Base-by-base conservation (phyloP, 2,329 filamentous ascomycete species). In the Clonostachys rhizophaga region DNA sequence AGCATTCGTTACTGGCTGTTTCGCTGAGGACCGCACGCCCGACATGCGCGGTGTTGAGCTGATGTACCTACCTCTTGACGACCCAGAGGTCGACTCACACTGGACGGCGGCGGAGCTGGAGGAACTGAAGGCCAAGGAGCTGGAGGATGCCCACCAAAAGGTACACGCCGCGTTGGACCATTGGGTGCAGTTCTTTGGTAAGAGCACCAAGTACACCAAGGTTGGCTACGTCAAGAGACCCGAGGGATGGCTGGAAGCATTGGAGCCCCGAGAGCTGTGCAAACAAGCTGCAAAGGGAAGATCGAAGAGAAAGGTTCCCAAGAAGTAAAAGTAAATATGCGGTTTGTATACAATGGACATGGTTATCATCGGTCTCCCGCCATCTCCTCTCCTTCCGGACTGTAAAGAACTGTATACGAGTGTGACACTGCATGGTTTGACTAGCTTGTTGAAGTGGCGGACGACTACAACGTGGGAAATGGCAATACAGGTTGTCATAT, bases 1-100 rank as follows among this genome's bases (percentile, higher is more conserved):
- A 43, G 90, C 86, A 17, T 99, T 91, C 66, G 84, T 99, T 10
- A 97, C 94, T 3, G 90, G 89, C 16, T 99, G 94, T 67, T 99
- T 99, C 70, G 72, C 81, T 37, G 86, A 90, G 53, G 94, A 99
- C 72, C 74, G 84, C 34, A 94, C 85, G 3, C 78, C 87, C 5
- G 94, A 99, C 69, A 71, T 96, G 64, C 81, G 88, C 51, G 94
- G 94, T 42, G 86, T 89, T 5, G 94, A 97, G 70, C 79, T 84
- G 52, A 94, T 95, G 80, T 97, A 83, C 68, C 63, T 92, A 9
- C 83, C 83, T 2, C 56, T 81, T 34, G 81, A 86, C 62, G 75
- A 85, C 58, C 71, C 76, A 1, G 72, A 74, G 47, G 76, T 87
- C 24, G 87, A 91, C 63, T 57, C 61, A 35, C 66, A 78, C 58